Conservation (phyloP, 768 basidiomycete genomes). For the Auricularia auricula-judae region DNA sequence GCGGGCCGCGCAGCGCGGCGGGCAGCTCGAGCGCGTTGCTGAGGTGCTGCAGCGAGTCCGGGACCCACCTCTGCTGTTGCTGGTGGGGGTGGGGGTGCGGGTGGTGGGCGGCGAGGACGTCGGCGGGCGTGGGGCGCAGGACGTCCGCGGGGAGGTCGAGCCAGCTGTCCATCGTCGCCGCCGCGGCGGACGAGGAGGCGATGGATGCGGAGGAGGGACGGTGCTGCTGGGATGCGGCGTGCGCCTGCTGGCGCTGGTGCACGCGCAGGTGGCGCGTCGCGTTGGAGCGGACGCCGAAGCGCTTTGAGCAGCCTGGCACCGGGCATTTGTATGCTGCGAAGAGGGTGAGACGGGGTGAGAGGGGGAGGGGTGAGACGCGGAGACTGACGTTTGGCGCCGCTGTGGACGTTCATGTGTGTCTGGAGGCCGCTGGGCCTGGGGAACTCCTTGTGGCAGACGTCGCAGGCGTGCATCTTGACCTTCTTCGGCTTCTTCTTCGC, state of each 20-base stretch:
- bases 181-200: neutral
- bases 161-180: neutral
- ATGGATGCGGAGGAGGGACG: neutral
- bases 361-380: neutral
- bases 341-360: neutral
- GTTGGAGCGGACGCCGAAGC: slow-evolving; percentile 71
- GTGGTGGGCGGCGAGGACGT: neutral
- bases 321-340: slow-evolving; percentile 29
- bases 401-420: slow-evolving; percentile 52
- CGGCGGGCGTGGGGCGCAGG: neutral
- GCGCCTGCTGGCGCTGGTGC: slow-evolving; percentile 23
- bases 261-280: slow-evolving; percentile 71
- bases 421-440: slow-evolving; percentile 46
- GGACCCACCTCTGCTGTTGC: neutral
- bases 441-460: slow-evolving; percentile 39
- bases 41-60: neutral
- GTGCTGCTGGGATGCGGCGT: neutral
- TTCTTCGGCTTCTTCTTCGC: slow-evolving; percentile 21
- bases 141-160: neutral
- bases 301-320: slow-evolving; percentile 49
- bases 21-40: neutral
- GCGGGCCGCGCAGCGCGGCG: neutral
- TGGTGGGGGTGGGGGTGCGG: neutral
- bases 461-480: slow-evolving; percentile 44
- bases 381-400: slow-evolving; percentile 38